A percentile compares a stretch with the other conserved stretches of the same genome.
Evolutionary conservation across 1,284 basidiomycete genomes (phyloP).

Genomic region (Leccinum insolens): DNA sequence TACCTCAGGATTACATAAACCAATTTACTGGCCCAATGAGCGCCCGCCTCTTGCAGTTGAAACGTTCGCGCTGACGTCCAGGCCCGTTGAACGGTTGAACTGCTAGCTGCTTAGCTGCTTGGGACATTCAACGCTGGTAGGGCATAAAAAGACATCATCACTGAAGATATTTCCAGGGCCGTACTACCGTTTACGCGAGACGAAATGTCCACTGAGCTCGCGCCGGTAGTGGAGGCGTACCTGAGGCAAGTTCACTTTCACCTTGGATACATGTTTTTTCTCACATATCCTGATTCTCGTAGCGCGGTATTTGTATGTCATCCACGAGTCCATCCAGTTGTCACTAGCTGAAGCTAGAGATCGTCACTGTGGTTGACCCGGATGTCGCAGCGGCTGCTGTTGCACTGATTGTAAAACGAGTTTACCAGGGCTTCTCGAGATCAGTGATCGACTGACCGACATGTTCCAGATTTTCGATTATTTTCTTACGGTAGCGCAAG

Average conservation of each 20-base stretch:
- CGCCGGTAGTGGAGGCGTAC: conserved; percentile 16
- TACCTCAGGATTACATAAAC: neutral
- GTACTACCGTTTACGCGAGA: neutral
- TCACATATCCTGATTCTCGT: neutral
- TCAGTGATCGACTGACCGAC: neutral
- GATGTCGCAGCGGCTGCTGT: conserved; percentile 13
- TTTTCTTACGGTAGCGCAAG: conserved; percentile 20
- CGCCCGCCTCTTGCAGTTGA: neutral
- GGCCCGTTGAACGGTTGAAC: too few species aligned
- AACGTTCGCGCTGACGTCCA: neutral
- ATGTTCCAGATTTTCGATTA: conserved; percentile 20
- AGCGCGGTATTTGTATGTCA: conserved; percentile 22
- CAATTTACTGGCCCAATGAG: neutral
- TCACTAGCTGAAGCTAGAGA: neutral
- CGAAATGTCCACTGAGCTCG: neutral
- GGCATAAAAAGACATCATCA: neutral
- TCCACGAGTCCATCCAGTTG: neutral
- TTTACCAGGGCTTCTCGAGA: neutral
- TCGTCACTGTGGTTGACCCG: neutral
- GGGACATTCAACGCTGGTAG: neutral
- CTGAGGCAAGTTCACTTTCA: conserved; percentile 17
- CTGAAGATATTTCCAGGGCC: neutral
- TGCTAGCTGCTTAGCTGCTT: neutral
- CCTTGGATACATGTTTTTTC: neutral
- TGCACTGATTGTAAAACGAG: conserved; percentile 16